Conservation (phyloP, 495 filamentous ascomycete genomes). For the Daldinia bambusicola region DNA sequence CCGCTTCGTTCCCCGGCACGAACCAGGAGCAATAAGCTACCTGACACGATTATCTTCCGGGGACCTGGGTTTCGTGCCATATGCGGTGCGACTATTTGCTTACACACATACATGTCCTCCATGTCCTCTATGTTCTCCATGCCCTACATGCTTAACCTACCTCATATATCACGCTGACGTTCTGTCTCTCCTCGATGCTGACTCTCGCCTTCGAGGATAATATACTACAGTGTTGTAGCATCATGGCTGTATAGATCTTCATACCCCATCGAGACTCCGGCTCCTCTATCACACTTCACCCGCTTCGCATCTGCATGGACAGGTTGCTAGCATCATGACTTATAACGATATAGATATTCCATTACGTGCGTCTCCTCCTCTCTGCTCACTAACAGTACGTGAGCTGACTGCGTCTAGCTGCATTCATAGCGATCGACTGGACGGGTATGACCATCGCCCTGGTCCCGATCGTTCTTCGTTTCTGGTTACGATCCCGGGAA, state of each 20-base stretch:
- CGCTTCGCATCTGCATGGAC: slow-evolving; percentile 2
- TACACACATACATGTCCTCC: too few species aligned
- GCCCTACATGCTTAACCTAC: too few species aligned
- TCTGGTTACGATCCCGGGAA: slow-evolving; percentile 1
- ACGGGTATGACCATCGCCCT: slow-evolving; percentile 6
- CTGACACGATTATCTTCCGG: neutral
- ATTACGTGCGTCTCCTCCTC: slow-evolving; percentile 12
- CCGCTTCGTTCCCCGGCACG: neutral
- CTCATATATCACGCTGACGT: slow-evolving; percentile 1
- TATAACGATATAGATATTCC: slow-evolving; percentile 18
- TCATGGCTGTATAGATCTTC: neutral
- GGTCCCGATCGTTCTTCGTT: slow-evolving; percentile 11
- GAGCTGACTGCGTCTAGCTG: slow-evolving; percentile 16
- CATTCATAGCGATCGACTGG: slow-evolving; percentile 21
- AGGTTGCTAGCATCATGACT: slow-evolving; percentile 4
- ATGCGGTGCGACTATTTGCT: slow-evolving; percentile 11
- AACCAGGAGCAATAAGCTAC: neutral
- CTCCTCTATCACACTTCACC: neutral
- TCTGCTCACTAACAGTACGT: neutral
- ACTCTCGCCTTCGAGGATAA: neutral
- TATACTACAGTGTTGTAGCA: neutral
- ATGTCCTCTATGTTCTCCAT: too few species aligned
- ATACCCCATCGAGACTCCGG: neutral
- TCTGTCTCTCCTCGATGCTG: neutral
- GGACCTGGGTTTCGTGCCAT: neutral